A percentile compares a stretch with the other conserved stretches of the same genome.
Conservation (phyloP, 805 yeast genomes). For the Saccharomycopsis sp. region DNA sequence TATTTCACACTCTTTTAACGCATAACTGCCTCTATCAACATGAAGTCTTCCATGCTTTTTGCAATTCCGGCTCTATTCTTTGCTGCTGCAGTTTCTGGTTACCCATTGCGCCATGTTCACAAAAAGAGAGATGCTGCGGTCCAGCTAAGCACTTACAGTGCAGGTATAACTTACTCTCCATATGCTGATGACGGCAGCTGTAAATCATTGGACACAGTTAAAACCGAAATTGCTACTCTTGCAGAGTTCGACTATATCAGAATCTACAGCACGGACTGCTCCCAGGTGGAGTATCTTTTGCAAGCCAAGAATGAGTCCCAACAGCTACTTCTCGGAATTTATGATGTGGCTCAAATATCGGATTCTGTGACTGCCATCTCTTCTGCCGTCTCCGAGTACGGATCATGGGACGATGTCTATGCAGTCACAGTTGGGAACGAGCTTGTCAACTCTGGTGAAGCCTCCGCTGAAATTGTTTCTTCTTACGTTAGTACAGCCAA, state of each 20-base stretch:
- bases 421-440: conserved; percentile 61
- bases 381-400: conserved; percentile 19
- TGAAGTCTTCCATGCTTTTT: not conserved
- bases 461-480: conserved; percentile 38
- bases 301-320: conserved; percentile 42
- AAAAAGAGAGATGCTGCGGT: not conserved
- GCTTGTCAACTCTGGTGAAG: conserved; percentile 46
- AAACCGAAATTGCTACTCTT: conserved; percentile 39
- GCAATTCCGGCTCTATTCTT: not conserved
- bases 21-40: not conserved
- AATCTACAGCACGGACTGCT: conserved; percentile 58
- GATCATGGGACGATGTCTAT: conserved; percentile 52
- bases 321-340: conserved; percentile 51
- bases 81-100: conserved; percentile 8
- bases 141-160: conserved; percentile 21
- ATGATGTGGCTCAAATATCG: conserved; percentile 40
- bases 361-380: conserved; percentile 37
- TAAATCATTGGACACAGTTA: conserved; percentile 41
- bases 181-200: conserved; percentile 49
- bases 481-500: conserved; percentile 42
- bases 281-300: conserved; percentile 43
- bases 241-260: conserved; percentile 45
- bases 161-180: conserved; percentile 65
- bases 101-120: conserved; percentile 12
- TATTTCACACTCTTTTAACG: not conserved